Base-by-base conservation (phyloP, 163 green algal genomes). In the Chlorella variabilis region DNA sequence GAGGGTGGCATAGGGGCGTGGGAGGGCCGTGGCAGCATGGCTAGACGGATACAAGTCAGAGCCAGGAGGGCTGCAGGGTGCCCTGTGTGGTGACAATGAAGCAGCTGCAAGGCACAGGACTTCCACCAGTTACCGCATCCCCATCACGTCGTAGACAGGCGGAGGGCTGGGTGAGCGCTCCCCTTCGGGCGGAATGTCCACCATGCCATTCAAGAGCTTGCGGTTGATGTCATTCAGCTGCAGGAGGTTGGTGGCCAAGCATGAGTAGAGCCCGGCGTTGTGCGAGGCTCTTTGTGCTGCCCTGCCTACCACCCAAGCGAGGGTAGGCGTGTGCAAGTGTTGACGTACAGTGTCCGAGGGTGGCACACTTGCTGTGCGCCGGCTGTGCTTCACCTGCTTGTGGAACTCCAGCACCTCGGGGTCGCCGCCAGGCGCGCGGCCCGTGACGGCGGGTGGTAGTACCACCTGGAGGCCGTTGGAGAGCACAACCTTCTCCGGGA, bases 111-210 rank as follows among this genome's bases (percentile, higher is more conserved):
- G 45, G 45, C 11, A 31, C 58, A 66, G 58, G 58, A 3, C 5
- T 2, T 71, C 0, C 29, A 71, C 29, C 11, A 23, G 42, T 6
- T 49, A 80, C 56, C 73, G 36, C 31, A 96, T 84, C 25, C 96
- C 96, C 38, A 83, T 58, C 3, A 75, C 65, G 76, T 99, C 94
- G 86, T 98, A 99, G 29, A 96, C 83, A 0, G 97, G 97, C 77
- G 95, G 89, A 0, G 97, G 97, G 5, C 90, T 97, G 36, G 97
- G 96, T 0, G 90, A 96, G n/a, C 97, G 93, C 83, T 97, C 90
- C 45, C 91, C 85, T 85, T 97, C 94, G 13, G 93, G 90, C 13
- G 90, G 94, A 49, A 97, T 93, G 59, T 96, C 91, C 38, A 96
- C 73, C 23, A 93, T 83, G 38, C 86, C 87, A 8, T 63, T 85